Evolutionary conservation across 2,329 filamentous ascomycete species (phyloP), one percentile per base, ranked within the genome.

Genomic region (Xylaria polymorpha): DNA sequence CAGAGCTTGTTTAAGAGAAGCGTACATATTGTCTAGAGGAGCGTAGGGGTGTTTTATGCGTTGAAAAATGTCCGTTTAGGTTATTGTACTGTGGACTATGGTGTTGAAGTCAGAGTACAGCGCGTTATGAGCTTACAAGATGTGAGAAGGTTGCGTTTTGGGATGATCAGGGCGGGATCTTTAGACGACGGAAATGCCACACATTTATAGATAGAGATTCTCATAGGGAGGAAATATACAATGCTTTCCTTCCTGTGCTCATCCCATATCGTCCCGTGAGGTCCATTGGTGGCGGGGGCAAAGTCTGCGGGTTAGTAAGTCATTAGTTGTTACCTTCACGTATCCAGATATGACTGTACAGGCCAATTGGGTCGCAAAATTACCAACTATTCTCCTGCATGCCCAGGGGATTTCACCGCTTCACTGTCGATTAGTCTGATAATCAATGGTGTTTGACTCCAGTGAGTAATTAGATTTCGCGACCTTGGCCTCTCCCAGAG

Each of bases 151-250:
- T 3, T 14, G 46, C 9, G 12, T 10, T 3, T 50, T 50, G 22
- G 20, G 6, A 50, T 50, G n/a, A 20, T 12, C 6, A 8, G 7
- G 6, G 20, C 7, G 20, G 15, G 46, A 50, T 50, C 22, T n/a
- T 10, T n/a, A 2, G 46, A 25, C n/a, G 46, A 50, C n/a, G 22
- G 46, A 20, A 25, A 20, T 10, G 20, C 3, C n/a, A 25, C n/a
- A 50, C n/a, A 20, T 50, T 50, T 50, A 50, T 50, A 50, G 46
- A 50, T 18, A 50, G n/a, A 25, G 46, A 50, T 18, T 6, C 14
- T 2, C 14, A 44, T 7, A 18, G 41, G 6, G 5, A 44, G 41
- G 14, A 44, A 5, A n/a, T 44, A 15, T 12, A 10, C 10, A n/a
- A 15, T 10, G n/a, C 41, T 5, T 18, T 44, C 41, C 20, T 25